Evolutionary conservation across 139 green algal genomes (phyloP), one percentile per base, ranked within the genome.

Genomic region (Chlamydomonas incerta): DNA sequence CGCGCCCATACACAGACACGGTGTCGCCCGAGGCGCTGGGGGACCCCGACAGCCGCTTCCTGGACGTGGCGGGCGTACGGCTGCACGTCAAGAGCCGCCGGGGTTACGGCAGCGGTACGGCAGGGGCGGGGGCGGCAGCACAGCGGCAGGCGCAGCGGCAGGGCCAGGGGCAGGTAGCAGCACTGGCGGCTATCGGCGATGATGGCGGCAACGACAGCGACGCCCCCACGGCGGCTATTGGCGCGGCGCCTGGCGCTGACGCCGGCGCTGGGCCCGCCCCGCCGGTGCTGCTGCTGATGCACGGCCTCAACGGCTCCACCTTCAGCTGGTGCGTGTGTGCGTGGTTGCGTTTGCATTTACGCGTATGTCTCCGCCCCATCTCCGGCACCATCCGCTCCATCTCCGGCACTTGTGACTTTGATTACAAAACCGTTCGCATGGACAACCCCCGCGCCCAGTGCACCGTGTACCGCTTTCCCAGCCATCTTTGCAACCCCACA

Each of bases 31-130:
- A 73, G 34, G 31, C 79, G 66, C 77, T 96, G 29, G 93, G 86
- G 21, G 93, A 96, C 50, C 50, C 66, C 24, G 93, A 96, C 89
- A 90, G 79, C 58, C 70, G 67, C 34, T 96, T 94, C 57, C n/a
- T 91, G 0, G 52, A 79, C 1, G 89, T 96, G 5, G 35, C 85
- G 18, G 89, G 90, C 5, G 55, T 96, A 0, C 73, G 23, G 0
- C 66, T 96, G 35, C 93, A 96, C 70, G 95, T 94, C 89, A 96
- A 96, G 55, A 50, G 41, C 41, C 41, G 41, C 41, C 41, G 41
- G 6, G 41, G 41, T 8, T 50, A 50, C 41, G 41, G 41, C 41
- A 8, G 41, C n/a, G n/a, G n/a, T n/a, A n/a, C n/a, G n/a, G n/a
- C n/a, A n/a, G n/a, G n/a, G n/a, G 46, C 63, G 55, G 17, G 34